phyloP scores from a whole-genome alignment of 768 basidiomycete species.

The Amanita exitialis region DNA sequence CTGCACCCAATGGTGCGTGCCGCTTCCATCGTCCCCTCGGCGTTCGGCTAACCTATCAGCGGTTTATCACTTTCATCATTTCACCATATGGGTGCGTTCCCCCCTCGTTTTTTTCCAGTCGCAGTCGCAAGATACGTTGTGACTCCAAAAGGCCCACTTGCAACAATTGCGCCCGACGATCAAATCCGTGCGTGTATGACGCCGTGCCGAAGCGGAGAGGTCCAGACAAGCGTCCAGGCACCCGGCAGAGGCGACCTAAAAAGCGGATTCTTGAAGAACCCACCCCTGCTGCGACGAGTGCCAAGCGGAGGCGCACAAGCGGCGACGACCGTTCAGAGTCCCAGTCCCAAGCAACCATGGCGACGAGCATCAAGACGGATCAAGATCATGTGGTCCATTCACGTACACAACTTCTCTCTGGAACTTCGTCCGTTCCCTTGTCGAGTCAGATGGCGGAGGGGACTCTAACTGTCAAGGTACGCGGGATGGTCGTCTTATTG shows the following conservation, averaged over 20 bases:
- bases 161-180: slow-evolving; percentile 73
- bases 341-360: slow-evolving; percentile 21
- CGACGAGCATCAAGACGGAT: slow-evolving; percentile 29
- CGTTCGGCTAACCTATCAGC: slow-evolving; percentile 31
- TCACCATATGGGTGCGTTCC: slow-evolving; percentile 15
- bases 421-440: slow-evolving; percentile 14
- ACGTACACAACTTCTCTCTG: slow-evolving; percentile 12
- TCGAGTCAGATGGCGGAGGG: background rate
- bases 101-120: slow-evolving; percentile 36
- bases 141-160: slow-evolving; percentile 76
- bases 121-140: slow-evolving; percentile 78
- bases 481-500: background rate
- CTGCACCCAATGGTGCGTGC: slow-evolving; percentile 71
- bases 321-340: slow-evolving; percentile 19
- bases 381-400: slow-evolving; percentile 15
- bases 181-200: slow-evolving; percentile 74
- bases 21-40: slow-evolving; percentile 16
- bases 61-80: slow-evolving; percentile 15
- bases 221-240: slow-evolving; percentile 80
- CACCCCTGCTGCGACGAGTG: slow-evolving; percentile 26
- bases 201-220: slow-evolving; percentile 73
- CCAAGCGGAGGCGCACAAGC: slow-evolving; percentile 42
- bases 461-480: background rate
- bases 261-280: slow-evolving; percentile 56
- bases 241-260: slow-evolving; percentile 78